Percentiles rank a stretch among this genome's conserved stretches.
Evolutionary conservation across 2,329 filamentous ascomycete species (phyloP).

Genomic region (Lizonia empirigonia): DNA sequence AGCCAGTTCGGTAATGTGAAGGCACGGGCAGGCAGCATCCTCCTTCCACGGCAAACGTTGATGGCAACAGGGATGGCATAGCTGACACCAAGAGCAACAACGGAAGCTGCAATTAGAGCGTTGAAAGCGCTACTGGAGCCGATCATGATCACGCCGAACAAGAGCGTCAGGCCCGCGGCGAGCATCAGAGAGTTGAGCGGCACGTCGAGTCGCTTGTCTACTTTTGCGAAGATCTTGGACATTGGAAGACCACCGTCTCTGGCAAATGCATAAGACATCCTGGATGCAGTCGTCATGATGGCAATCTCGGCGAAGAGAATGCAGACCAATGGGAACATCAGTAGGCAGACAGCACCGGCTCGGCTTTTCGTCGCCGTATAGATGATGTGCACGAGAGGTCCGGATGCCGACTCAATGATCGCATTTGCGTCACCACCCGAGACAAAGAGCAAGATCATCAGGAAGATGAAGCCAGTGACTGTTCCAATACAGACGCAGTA

Average conservation of each 20-base stretch:
- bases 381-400: conserved; percentile 67
- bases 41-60: conserved; percentile 69
- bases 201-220: conserved; percentile 66
- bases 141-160: conserved; percentile 73
- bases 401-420: conserved; percentile 61
- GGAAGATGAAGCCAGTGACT: conserved; percentile 66
- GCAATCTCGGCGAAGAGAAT: conserved; percentile 67
- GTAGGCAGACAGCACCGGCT: conserved; percentile 65
- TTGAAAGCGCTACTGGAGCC: conserved; percentile 72
- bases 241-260: conserved; percentile 70
- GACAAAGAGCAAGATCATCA: conserved; percentile 68
- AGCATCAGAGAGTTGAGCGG: conserved; percentile 71
- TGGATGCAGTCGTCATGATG: conserved; percentile 69
- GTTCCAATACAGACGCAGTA: conserved; percentile 68
- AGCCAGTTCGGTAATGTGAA: conserved; percentile 62
- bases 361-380: conserved; percentile 66
- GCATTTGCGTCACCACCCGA: conserved; percentile 60
- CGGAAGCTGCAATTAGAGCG: conserved; percentile 71
- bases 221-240: conserved; percentile 63
- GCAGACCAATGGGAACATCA: conserved; percentile 71
- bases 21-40: conserved; percentile 64
- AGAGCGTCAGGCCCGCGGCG: conserved; percentile 64
- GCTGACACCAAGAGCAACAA: conserved; percentile 72
- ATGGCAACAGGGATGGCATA: conserved; percentile 77
- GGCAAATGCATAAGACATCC: conserved; percentile 72